Evolutionary conservation across 2,329 filamentous ascomycete species (phyloP).

Genomic region (Lachnellula hyalina): DNA sequence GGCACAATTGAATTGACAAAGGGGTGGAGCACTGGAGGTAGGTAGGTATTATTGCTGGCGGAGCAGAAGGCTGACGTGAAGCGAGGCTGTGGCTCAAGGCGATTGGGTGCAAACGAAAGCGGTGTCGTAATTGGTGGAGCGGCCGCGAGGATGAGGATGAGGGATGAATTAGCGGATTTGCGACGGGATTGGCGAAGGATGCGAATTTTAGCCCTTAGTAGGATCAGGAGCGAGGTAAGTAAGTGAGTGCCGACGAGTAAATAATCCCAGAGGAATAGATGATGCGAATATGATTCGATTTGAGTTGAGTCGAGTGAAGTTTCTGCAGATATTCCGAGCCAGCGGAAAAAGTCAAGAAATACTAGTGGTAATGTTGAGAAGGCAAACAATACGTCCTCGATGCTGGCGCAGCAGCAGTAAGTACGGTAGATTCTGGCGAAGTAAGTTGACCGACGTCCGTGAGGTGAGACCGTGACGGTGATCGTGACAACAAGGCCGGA

Average conservation of each 20-base stretch:
- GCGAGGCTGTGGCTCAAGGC: constrained; percentile 6
- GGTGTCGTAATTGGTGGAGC: background rate
- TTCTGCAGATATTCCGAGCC: constrained; percentile 1
- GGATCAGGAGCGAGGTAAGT: background rate
- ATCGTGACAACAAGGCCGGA: background rate
- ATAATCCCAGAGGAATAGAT: constrained; percentile 8
- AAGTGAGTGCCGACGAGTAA: background rate
- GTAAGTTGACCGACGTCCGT: constrained; percentile 9
- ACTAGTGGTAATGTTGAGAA: background rate
- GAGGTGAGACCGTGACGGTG: background rate
- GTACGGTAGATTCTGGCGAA: constrained; percentile 5
- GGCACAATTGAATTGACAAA: constrained; percentile 3
- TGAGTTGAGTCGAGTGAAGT: too few species aligned
- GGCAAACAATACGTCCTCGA: background rate
- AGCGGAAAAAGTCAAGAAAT: constrained; percentile 2
- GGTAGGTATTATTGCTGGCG: background rate
- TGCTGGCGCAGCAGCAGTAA: constrained; percentile 7
- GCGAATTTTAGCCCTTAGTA: background rate
- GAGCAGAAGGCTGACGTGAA: constrained; percentile 13
- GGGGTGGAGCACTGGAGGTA: background rate
- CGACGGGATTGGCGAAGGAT: background rate
- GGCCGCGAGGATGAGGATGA: background rate
- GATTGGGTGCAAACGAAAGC: background rate
- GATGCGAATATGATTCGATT: background rate
- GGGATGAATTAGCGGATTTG: background rate